Evolutionary conservation across 768 basidiomycete genomes (phyloP).

Genomic region (Amyloporia xantha): DNA sequence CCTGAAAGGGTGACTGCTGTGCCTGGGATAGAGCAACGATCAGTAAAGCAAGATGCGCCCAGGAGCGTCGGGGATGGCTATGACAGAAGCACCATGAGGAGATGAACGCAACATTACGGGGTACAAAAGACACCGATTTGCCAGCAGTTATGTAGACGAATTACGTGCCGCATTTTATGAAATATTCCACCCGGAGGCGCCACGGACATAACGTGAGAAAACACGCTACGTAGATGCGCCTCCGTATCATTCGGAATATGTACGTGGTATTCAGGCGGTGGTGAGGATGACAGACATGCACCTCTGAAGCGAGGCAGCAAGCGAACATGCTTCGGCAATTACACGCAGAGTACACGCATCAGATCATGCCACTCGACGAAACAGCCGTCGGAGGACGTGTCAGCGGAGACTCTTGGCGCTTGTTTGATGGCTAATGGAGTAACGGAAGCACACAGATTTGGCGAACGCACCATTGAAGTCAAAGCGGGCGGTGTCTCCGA

Average conservation of each 20-base stretch:
- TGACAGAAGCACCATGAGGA: not conserved
- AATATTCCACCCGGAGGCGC: not conserved
- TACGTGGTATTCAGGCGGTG: not conserved
- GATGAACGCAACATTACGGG: too few species aligned
- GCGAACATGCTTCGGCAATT: not conserved
- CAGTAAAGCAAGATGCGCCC: too few species aligned
- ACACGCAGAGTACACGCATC: too few species aligned
- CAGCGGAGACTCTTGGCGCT: too few species aligned
- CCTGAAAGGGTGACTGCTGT: conserved; percentile 56
- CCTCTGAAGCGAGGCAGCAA: too few species aligned
- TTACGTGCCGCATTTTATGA: not conserved
- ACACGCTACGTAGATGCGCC: not conserved
- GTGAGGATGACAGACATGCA: too few species aligned
- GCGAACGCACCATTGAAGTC: conserved; percentile 42
- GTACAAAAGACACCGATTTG: too few species aligned
- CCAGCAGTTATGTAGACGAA: not conserved
- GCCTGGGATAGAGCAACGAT: conserved; percentile 32
- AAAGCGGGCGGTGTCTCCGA: conserved; percentile 39
- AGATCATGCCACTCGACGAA: too few species aligned
- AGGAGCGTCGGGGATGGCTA: not conserved
- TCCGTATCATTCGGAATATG: not conserved
- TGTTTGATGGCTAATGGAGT: too few species aligned
- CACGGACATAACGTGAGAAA: not conserved
- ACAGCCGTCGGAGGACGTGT: too few species aligned
- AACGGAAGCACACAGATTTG: too few species aligned